Evolutionary conservation across 2,329 filamentous ascomycete species (phyloP).

Genomic region (Coleophoma cylindrospora): DNA sequence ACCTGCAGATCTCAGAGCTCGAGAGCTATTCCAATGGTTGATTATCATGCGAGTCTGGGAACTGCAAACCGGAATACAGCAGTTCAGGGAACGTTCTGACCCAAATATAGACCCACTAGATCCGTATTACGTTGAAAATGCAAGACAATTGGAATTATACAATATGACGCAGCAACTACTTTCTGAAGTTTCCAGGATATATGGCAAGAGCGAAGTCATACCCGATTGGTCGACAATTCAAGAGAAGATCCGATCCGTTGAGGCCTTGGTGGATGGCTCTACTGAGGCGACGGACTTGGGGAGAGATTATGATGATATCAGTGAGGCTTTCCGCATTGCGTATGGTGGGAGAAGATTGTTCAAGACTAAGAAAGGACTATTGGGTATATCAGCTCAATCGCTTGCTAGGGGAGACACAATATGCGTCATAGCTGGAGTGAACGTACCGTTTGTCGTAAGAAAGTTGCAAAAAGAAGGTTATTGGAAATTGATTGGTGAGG

Average conservation of each 20-base stretch:
- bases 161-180: too few species aligned
- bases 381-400: conserved; percentile 2
- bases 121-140: too few species aligned
- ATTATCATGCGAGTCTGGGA: background rate
- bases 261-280: background rate
- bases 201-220: background rate
- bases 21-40: background rate
- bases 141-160: too few species aligned
- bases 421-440: conserved; percentile 1
- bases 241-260: background rate
- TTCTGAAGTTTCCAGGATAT: too few species aligned
- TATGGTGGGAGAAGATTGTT: conserved; percentile 8
- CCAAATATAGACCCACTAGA: too few species aligned
- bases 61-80: background rate
- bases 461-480: background rate
- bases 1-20: background rate
- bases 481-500: background rate
- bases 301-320: conserved; percentile 2
- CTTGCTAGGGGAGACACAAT: background rate
- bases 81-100: too few species aligned
- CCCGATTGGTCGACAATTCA: background rate
- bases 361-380: background rate
- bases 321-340: conserved; percentile 3
- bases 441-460: conserved; percentile 3
- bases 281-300: background rate